Evolutionary conservation across 2,329 filamentous ascomycete species (phyloP).

Genomic region (Bipolaris sorokiniana): DNA sequence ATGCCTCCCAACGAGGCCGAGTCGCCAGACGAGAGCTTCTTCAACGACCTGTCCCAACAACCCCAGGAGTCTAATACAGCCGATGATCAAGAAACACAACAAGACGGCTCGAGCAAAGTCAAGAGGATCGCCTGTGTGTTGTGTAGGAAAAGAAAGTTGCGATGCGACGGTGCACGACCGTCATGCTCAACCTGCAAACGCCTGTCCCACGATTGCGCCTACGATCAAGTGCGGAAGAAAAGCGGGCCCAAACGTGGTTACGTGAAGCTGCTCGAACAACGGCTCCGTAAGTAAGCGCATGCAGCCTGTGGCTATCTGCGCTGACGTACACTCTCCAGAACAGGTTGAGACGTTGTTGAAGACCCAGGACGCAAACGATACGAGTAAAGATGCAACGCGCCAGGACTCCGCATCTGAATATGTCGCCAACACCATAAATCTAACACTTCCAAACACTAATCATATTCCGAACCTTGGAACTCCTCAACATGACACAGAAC

Average conservation of each 20-base stretch:
- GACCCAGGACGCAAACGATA: conserved; percentile 67
- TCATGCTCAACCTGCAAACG: conserved; percentile 88
- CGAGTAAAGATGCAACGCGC: conserved; percentile 32
- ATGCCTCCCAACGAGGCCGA: conserved; percentile 43
- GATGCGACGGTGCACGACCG: conserved; percentile 83
- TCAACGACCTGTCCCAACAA: conserved; percentile 62
- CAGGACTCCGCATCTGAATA: conserved; percentile 39
- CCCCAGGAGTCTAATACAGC: conserved; percentile 45
- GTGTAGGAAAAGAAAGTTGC: conserved; percentile 88
- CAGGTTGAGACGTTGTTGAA: conserved; percentile 93
- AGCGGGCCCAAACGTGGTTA: conserved; percentile 94
- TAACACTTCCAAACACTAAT: conserved; percentile 28
- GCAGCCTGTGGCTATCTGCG: conserved; percentile 2
- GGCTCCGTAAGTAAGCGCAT: conserved; percentile 71
- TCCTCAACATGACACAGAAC: conserved; percentile 28
- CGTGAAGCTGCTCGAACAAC: conserved; percentile 90
- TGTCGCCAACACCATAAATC: conserved; percentile 39
- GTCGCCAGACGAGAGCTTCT: conserved; percentile 56
- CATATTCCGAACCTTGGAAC: conserved; percentile 29
- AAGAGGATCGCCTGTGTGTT: conserved; percentile 96
- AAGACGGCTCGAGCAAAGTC: conserved; percentile 54
- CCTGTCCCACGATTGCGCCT: conserved; percentile 85
- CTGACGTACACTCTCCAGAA: conserved; percentile 60
- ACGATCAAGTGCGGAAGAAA: conserved; percentile 92
- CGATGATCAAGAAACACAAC: conserved; percentile 52